A percentile compares a stretch with the other conserved stretches of the same genome.
Conservation (phyloP, 129 eudicot species). For the Artemisia argyi region DNA sequence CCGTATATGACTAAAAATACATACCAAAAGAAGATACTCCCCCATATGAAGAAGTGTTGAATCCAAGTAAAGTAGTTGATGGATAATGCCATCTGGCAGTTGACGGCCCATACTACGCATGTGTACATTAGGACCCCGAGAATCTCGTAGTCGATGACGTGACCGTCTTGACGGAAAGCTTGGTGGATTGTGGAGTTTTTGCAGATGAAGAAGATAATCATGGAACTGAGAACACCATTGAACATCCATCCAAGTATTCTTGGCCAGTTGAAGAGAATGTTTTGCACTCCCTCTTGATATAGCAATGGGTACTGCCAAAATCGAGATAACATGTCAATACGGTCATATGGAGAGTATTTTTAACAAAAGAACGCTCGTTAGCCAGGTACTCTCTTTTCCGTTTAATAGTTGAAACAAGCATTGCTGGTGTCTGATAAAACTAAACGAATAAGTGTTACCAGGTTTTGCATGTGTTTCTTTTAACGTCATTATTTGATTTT, state of each 20-base stretch:
- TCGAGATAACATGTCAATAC: not conserved
- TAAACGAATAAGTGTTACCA: not conserved
- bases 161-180: conserved; percentile 83
- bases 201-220: conserved; percentile 80
- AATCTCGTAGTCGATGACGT: conserved; percentile 59
- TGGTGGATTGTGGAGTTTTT: conserved; percentile 51
- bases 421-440: not conserved
- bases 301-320: conserved; percentile 64
- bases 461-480: not conserved
- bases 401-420: not conserved
- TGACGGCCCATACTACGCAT: conserved; percentile 91
- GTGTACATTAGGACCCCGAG: conserved; percentile 84
- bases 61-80: conserved; percentile 98
- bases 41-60: conserved; percentile 96
- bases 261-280: conserved; percentile 93
- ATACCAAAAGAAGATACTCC: conserved; percentile 81
- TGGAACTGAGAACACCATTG: conserved; percentile 73
- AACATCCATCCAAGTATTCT: conserved; percentile 94
- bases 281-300: conserved; percentile 78
- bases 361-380: no score
- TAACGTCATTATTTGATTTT: no score
- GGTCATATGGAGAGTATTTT: not conserved
- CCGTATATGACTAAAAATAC: conserved; percentile 70
- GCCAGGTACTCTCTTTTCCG: conserved; percentile 11
- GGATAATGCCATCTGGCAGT: conserved; percentile 94